Evolutionary conservation across 2,329 filamentous ascomycete genomes (phyloP), one percentile per base, ranked within the genome.

Genomic region (Fusarium secorum): DNA sequence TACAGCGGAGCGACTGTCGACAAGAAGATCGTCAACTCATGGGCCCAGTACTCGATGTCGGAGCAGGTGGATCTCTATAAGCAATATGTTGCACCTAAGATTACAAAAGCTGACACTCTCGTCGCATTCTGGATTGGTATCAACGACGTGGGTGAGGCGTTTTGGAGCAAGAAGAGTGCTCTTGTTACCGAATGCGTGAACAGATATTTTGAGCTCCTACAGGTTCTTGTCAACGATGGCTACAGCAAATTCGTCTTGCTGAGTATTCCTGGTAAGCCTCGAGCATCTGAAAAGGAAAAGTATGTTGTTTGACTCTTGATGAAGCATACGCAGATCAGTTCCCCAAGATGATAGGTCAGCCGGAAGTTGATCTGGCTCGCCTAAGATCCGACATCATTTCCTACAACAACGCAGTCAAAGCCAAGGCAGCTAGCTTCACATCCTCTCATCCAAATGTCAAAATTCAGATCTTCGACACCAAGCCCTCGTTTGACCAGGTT

Each of bases 111-210:
- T 0, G 45, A 74, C 1, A 60, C 63, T 0, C 49, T 74, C 11
- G 60, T 72, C 9, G 65, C 63, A 9, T 65, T 74, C 26, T 74
- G 72, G 72, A 71, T 73, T 9, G 72, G 72, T 1, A 74, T 74
- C 20, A 74, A 74, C 30, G 72, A 74, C 30, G 61, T 74, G 20
- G 72, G 72, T 1, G 68, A 74, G 35, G 56, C 72, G 0, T 74
- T 70, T 30, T 74, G 71, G 72, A 65, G 68, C 14, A 65, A 59
- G 46, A 58, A 59, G 1, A 61, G 45, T 5, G 56, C 72, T 14
- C 71, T 64, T 17, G 55, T 74, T 8, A 49, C 55, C 8, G 53
- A 69, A 52, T 63, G 61, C 15, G 51, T 72, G 5, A 41, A 70
- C 24, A 42, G 70, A 2, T 72, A 72, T 26, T 72, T 72, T 48